A percentile compares a stretch with the other conserved stretches of the same genome.
Conservation (phyloP, 1,139 yeast species). For the Hansenula sp. region DNA sequence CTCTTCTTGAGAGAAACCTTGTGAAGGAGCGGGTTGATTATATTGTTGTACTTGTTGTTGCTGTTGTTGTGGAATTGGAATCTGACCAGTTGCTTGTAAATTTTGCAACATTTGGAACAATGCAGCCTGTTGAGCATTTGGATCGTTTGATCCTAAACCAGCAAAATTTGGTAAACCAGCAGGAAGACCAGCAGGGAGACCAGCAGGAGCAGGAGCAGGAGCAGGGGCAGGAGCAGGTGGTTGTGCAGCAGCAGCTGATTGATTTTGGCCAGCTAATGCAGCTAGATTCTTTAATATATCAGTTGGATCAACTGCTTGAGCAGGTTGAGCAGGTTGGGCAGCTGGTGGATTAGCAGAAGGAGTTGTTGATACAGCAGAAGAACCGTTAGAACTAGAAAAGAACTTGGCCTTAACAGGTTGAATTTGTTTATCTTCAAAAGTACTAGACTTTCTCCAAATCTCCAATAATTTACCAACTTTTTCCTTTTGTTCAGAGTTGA, state of each 20-base stretch:
- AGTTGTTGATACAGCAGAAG: slow-evolving; percentile 35
- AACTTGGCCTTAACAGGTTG: slow-evolving; percentile 54
- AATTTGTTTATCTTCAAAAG: slow-evolving; percentile 60
- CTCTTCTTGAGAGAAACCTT: slow-evolving; percentile 18
- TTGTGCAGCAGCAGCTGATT: slow-evolving; percentile 16
- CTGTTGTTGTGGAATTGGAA: slow-evolving; percentile 16
- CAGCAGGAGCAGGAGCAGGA: slow-evolving; percentile 11
- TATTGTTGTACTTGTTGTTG: slow-evolving; percentile 5
- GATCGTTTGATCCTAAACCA: slow-evolving; percentile 23
- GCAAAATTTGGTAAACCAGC: slow-evolving; percentile 15
- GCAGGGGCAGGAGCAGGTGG: slow-evolving; percentile 22
- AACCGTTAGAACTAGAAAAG: slow-evolving; percentile 34
- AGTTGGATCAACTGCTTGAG: slow-evolving; percentile 41
- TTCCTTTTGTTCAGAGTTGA: slow-evolving; percentile 49
- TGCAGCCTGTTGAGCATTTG: slow-evolving; percentile 34
- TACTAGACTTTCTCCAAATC: slow-evolving; percentile 86
- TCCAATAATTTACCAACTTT: slow-evolving; percentile 82
- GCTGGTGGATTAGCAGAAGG: slow-evolving; percentile 32
- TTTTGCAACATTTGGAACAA: slow-evolving; percentile 39
- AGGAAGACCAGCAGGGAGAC: slow-evolving; percentile 20
- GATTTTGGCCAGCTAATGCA: slow-evolving; percentile 32
- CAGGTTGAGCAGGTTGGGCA: slow-evolving; percentile 17
- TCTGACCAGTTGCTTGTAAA: slow-evolving; percentile 26
- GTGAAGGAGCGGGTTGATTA: neutral
- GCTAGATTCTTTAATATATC: slow-evolving; percentile 66